These are phyloP conservation scores for Epichloe gansuensis DNA, from an alignment of 2,329 filamentous ascomycete species.

Conservation along the genomic window DNA sequence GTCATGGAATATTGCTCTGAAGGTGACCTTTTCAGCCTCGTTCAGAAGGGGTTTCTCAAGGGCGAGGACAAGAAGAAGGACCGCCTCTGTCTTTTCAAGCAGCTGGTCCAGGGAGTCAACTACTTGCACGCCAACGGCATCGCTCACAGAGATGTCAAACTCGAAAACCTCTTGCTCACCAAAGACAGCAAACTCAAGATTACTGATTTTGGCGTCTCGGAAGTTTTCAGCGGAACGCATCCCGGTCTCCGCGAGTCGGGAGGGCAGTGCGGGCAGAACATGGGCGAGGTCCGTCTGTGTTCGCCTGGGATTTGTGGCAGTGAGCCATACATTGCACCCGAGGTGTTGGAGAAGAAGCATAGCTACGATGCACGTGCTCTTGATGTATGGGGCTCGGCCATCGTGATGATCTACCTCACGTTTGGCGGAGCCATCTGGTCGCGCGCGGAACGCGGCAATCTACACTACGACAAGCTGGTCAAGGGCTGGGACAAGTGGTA, in stretches of 20 bases:
- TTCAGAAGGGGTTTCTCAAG: slow-evolving; percentile 57
- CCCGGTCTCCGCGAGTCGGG: slow-evolving; percentile 62
- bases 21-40: slow-evolving; percentile 66
- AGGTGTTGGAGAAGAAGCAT: slow-evolving; percentile 58
- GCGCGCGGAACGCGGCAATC: slow-evolving; percentile 43
- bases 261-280: slow-evolving; percentile 60
- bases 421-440: slow-evolving; percentile 65
- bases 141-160: slow-evolving; percentile 81
- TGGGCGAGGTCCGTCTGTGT: slow-evolving; percentile 59
- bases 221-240: slow-evolving; percentile 72
- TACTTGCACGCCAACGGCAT: slow-evolving; percentile 77
- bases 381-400: slow-evolving; percentile 76
- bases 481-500: slow-evolving; percentile 59
- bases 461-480: slow-evolving; percentile 52
- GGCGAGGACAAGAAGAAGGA: slow-evolving; percentile 52
- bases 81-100: slow-evolving; percentile 77
- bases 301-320: slow-evolving; percentile 73
- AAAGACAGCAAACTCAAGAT: slow-evolving; percentile 77
- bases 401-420: slow-evolving; percentile 68
- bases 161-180: slow-evolving; percentile 73
- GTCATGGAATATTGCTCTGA: slow-evolving; percentile 87
- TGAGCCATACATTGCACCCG: slow-evolving; percentile 75
- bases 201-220: slow-evolving; percentile 81
- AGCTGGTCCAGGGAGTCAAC: slow-evolving; percentile 67
- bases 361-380: slow-evolving; percentile 61